Conservation (phyloP, 768 basidiomycete species). For the Chiua virens region DNA sequence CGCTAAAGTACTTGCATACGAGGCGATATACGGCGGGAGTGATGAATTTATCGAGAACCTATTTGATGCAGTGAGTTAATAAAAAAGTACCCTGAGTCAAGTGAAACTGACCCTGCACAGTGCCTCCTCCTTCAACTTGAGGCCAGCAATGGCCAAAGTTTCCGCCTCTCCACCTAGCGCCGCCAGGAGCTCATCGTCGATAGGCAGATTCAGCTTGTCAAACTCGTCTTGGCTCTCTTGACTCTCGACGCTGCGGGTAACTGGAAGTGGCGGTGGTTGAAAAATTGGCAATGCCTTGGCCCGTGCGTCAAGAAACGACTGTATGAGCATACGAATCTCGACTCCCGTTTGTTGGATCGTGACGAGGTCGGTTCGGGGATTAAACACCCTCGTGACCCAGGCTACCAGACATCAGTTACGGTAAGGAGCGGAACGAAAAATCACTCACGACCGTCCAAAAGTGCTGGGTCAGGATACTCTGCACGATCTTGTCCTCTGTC, state of each 20-base stretch:
- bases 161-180: conserved; percentile 44
- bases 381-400: conserved; percentile 55
- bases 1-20: conserved; percentile 48
- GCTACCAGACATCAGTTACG: conserved; percentile 37
- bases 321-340: conserved; percentile 58
- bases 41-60: conserved; percentile 53
- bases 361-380: conserved; percentile 44
- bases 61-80: background rate
- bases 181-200: conserved; percentile 60
- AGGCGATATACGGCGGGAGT: conserved; percentile 56
- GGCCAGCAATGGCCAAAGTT: conserved; percentile 23
- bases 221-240: conserved; percentile 84
- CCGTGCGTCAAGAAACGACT: conserved; percentile 62
- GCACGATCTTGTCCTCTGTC: conserved; percentile 34
- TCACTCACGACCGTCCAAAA: conserved; percentile 55
- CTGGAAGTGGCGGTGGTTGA: conserved; percentile 32
- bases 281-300: conserved; percentile 43
- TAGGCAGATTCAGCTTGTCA: conserved; percentile 55
- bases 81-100: background rate
- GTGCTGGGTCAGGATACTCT: conserved; percentile 61
- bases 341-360: conserved; percentile 42
- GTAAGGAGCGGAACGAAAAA: background rate
- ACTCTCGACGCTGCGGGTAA: conserved; percentile 35
- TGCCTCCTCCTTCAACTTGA: conserved; percentile 44
- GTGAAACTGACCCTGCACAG: conserved; percentile 47